A percentile compares a stretch with the other conserved stretches of the same genome.
Evolutionary conservation across 371 early-diverging fungal genomes (phyloP).

Genomic region (Mortierella polycephala): DNA sequence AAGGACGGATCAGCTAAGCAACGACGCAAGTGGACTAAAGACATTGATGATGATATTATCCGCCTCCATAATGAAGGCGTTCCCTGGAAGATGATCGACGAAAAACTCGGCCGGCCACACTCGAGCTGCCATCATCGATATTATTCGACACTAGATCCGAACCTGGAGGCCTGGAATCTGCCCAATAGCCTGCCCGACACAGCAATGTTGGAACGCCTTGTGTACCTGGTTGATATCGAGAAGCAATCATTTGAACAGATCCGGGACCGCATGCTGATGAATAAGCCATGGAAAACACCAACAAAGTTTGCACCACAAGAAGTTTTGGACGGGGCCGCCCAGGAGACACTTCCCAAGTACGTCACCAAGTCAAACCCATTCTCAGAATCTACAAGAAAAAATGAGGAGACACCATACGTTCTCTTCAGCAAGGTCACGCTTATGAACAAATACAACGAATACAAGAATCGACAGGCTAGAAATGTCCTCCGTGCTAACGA

Average conservation of each 20-base stretch:
- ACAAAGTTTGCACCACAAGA: constrained; percentile 17
- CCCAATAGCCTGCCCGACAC: constrained; percentile 16
- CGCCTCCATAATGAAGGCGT: neutral
- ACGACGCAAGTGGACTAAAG: constrained; percentile 12
- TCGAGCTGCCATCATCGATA: constrained; percentile 30
- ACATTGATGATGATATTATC: constrained; percentile 17
- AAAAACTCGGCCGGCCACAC: constrained; percentile 10
- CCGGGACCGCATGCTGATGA: constrained; percentile 15
- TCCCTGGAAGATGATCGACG: constrained; percentile 32
- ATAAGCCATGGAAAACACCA: constrained; percentile 27
- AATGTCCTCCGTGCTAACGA: constrained; percentile 2
- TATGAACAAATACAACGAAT: constrained; percentile 18
- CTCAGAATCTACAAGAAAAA: neutral
- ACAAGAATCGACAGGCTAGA: constrained; percentile 2
- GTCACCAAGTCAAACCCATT: neutral
- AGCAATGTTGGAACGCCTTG: constrained; percentile 15
- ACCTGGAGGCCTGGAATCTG: constrained; percentile 25
- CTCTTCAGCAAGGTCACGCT: constrained; percentile 18
- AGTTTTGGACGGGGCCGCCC: constrained; percentile 1
- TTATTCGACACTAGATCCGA: constrained; percentile 25
- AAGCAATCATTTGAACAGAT: constrained; percentile 21
- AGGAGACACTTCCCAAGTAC: neutral
- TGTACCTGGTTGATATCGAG: constrained; percentile 32
- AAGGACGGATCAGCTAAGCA: neutral
- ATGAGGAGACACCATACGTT: neutral